Conservation (phyloP, 2,329 filamentous ascomycete species). For the Alternaria atra region DNA sequence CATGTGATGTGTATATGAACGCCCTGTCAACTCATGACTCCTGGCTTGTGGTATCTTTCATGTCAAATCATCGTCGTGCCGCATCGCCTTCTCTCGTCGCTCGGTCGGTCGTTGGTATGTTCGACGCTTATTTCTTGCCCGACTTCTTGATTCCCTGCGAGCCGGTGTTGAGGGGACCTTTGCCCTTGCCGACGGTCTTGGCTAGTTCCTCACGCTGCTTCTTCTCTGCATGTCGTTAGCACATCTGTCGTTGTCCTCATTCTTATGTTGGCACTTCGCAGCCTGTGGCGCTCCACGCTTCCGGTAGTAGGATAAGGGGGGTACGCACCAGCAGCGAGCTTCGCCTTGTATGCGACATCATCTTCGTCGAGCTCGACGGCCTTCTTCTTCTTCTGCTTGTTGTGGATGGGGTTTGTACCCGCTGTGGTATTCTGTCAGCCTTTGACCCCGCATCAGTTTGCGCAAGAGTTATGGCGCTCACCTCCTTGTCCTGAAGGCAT, state of each 20-base stretch:
- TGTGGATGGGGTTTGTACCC: constrained; percentile 64
- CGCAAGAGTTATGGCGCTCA: constrained; percentile 37
- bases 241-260: not conserved
- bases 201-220: constrained; percentile 74
- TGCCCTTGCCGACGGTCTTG: constrained; percentile 79
- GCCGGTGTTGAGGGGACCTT: constrained; percentile 85
- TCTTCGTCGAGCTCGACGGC: constrained; percentile 86
- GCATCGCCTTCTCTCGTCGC: constrained; percentile 2
- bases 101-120: not conserved
- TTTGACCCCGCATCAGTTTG: constrained; percentile 16
- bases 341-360: constrained; percentile 81
- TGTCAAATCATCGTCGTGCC: constrained; percentile 26
- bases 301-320: not conserved
- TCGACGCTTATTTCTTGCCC: constrained; percentile 78
- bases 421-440: constrained; percentile 48
- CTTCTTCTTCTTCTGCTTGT: constrained; percentile 82
- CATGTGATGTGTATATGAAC: constrained; percentile 25
- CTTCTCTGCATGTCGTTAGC: constrained; percentile 53
- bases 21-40: constrained; percentile 33
- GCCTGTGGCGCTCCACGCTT: not conserved
- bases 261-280: not conserved
- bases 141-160: constrained; percentile 96
- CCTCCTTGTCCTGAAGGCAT: constrained; percentile 63
- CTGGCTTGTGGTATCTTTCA: constrained; percentile 40
- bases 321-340: constrained; percentile 82